Evolutionary conservation across 2,329 filamentous ascomycete species (phyloP), one percentile per base, ranked within the genome.

Genomic region (Diaporthe vexans): DNA sequence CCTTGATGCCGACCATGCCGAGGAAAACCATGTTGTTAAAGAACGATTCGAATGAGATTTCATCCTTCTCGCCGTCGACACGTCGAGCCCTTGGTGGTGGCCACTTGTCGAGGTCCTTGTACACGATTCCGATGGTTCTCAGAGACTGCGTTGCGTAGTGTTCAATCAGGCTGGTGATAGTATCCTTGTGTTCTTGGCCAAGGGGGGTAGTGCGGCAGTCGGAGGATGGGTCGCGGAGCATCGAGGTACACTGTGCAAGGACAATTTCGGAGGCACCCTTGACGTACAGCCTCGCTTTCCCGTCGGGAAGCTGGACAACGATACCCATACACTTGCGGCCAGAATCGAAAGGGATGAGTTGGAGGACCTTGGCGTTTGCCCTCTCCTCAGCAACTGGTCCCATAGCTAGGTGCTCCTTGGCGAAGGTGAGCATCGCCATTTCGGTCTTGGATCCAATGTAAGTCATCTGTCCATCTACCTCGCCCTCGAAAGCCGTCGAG

Each of bases 41-140:
- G 21, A 94, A 82, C 71, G 91, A 87, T 59, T 93, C 91, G 76
- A 94, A 93, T 11, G 87, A 83, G n/a, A 91, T 88, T 73, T 92
- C 89, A 51, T 87, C 88, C 78, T 87, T 87, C 81, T 92, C 87
- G 33, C 85, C 86, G 56, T 89, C 88, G n/a, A 82, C 81, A 6
- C 85, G 86, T 65, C 85, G 90, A 21, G 88, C 89, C 63, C 89
- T 88, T 75, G 86, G 89, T 6, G 95, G 95, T 43, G 95, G 95
- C 95, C 95, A 98, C 71, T 90, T 89, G 33, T 94, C 90, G 77
- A 97, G 97, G 78, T 98, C 95, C 73, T 92, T 93, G 83, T 95
- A 97, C 71, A 95, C 88, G 76, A 97, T 89, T 57, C 92, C 94
- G 78, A 98, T 97, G 1, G 95, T 97, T 76, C 95, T 91, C 43